Evolutionary conservation across 2,329 filamentous ascomycete genomes (phyloP), one percentile per base, ranked within the genome.

Genomic region (Aspergillus glaucus): DNA sequence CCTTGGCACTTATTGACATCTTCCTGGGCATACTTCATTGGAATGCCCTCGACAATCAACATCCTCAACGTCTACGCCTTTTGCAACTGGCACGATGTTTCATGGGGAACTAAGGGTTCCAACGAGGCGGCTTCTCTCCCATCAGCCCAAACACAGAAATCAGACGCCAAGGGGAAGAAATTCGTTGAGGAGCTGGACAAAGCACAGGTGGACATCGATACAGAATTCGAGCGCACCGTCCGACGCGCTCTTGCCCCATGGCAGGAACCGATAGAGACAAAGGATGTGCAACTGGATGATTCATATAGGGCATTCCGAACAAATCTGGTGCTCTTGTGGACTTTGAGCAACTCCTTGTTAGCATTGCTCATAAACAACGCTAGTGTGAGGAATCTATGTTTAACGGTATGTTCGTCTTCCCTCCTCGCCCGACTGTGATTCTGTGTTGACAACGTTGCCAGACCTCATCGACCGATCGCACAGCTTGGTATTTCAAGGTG

Each of bases 1-100:
- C 93, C 93, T 22, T 98, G 93, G 93, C 93, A 98, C 81, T 97
- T 98, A 93, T 95, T 98, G 77, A 93, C 93, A 66, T 97, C 92
- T 3, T 98, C 95, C 82, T 87, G 87, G 14, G 84, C 88, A 66
- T 98, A 98, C 69, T 77, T 97, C 61, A 75, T 95, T 49, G 82
- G 96, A 65, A 93, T 93, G 81, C 95, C 92, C 12, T 94, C 90
- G 12, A 97, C 96, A 75, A 92, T 96, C 84, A 98, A 98, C 79
- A 94, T 98, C 59, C 86, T 98, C 64, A 97, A 95, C 81, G 90
- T 98, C 46, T 98, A 98, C 73, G 90, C 93, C 51, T 98, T 96
- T 81, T 94, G 90, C 84, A 98, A 98, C 77, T 97, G 92, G 93
- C 93, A 98, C 74, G 93, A 98, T 76, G 93, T 98, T 46, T 97